Conservation (phyloP, 2,329 filamentous ascomycete genomes). For the Pseudocercospora fijiensis region DNA sequence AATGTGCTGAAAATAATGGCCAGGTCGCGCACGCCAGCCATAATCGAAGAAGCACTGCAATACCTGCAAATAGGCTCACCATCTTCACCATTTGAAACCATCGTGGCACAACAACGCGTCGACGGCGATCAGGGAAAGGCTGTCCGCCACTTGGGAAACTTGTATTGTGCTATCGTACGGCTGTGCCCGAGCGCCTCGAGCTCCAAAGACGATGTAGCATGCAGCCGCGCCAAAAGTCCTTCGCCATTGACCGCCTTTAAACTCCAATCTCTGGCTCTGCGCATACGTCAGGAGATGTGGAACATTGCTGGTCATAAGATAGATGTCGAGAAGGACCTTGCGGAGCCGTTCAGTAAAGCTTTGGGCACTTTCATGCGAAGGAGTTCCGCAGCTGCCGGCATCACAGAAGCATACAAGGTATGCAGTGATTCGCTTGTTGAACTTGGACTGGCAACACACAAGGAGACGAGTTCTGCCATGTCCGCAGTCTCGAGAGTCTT, state of each 20-base stretch:
- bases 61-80: slow-evolving; percentile 52
- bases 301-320: slow-evolving; percentile 59
- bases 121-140: slow-evolving; percentile 56
- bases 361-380: slow-evolving; percentile 55
- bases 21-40: slow-evolving; percentile 58
- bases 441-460: background rate
- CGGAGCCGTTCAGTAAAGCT: slow-evolving; percentile 65
- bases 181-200: slow-evolving; percentile 66
- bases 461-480: background rate
- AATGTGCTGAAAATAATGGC: slow-evolving; percentile 65
- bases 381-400: background rate
- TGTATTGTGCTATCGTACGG: slow-evolving; percentile 65
- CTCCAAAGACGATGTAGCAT: slow-evolving; percentile 59
- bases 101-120: slow-evolving; percentile 51
- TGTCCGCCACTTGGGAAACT: slow-evolving; percentile 63
- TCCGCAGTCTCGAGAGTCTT: slow-evolving; percentile 20
- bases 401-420: background rate
- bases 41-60: slow-evolving; percentile 59
- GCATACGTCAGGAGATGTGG: slow-evolving; percentile 65
- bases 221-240: slow-evolving; percentile 56
- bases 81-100: slow-evolving; percentile 59
- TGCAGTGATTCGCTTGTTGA: background rate
- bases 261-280: slow-evolving; percentile 64
- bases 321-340: slow-evolving; percentile 62
- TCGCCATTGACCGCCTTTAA: slow-evolving; percentile 59